Evolutionary conservation across 1,284 basidiomycete species (phyloP).

Genomic region (Sporisorium sorghi): DNA sequence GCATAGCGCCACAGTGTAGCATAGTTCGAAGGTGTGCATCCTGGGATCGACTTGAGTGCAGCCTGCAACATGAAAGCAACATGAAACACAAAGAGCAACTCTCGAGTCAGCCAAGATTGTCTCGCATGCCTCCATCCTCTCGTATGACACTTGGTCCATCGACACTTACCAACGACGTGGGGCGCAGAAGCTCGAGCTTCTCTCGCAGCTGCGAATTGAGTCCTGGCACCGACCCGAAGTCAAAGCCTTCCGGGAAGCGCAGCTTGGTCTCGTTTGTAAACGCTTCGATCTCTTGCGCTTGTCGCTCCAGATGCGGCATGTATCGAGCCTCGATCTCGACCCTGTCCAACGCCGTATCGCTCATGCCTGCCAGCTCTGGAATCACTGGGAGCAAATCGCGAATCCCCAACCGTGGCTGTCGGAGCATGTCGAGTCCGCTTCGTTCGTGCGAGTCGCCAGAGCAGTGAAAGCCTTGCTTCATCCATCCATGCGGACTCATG

Average conservation of each 20-base stretch:
- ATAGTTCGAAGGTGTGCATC: conserved; percentile 57
- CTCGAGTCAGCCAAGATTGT: neutral
- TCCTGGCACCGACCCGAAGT: conserved; percentile 77
- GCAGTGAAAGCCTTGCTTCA: conserved; percentile 63
- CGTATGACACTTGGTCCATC: too few species aligned
- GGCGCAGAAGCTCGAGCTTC: conserved; percentile 75
- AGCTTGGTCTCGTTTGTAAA: conserved; percentile 83
- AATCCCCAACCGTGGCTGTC: conserved; percentile 75
- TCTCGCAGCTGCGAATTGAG: conserved; percentile 82
- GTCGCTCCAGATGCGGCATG: conserved; percentile 75
- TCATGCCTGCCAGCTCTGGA: conserved; percentile 74
- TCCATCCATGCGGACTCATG: conserved; percentile 68
- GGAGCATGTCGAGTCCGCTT: conserved; percentile 80
- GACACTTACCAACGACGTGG: conserved; percentile 78
- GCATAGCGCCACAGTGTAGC: conserved; percentile 57
- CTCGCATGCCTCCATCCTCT: too few species aligned
- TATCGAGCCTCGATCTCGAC: conserved; percentile 51
- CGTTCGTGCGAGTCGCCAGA: conserved; percentile 63
- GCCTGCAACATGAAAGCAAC: conserved; percentile 35
- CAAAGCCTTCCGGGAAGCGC: conserved; percentile 76
- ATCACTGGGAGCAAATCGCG: conserved; percentile 73
- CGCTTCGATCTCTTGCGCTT: conserved; percentile 79
- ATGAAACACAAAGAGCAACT: neutral
- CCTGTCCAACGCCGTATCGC: conserved; percentile 55
- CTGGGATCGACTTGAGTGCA: conserved; percentile 52